Conservation (phyloP, 257 asterid species). For the Solanum arcanum region DNA sequence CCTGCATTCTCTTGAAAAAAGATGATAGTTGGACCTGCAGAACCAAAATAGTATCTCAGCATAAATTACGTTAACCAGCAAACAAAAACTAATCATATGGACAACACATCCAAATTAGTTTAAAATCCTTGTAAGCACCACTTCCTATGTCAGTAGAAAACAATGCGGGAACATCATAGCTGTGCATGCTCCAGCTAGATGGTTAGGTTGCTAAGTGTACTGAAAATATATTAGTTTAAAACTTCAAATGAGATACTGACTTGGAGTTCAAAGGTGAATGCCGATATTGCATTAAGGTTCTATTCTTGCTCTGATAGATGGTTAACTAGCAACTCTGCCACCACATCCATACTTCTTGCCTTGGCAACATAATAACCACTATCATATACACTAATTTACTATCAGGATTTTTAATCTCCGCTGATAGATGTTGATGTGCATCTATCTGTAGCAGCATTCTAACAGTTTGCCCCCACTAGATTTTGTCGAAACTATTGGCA, state of each 20-base stretch:
- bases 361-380: not conserved
- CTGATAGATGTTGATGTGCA: not conserved
- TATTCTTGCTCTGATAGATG: not conserved
- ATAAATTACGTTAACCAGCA: not conserved
- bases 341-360: not conserved
- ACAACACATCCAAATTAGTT: not conserved
- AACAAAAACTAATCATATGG: not conserved
- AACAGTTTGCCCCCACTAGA: not conserved
- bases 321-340: not conserved
- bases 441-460: not conserved
- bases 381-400: not conserved
- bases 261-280: not conserved
- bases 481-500: not conserved
- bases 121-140: not conserved
- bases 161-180: not conserved
- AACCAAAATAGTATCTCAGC: not conserved
- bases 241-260: not conserved
- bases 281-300: not conserved
- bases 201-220: not conserved
- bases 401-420: not conserved
- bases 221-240: not conserved
- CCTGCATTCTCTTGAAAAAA: slow-evolving; percentile 99
- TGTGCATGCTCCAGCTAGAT: not conserved
- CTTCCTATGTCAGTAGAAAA: not conserved
- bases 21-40: slow-evolving; percentile 92